Conservation (phyloP, 306 rosid species). For the Sechiopsis laciniata region DNA sequence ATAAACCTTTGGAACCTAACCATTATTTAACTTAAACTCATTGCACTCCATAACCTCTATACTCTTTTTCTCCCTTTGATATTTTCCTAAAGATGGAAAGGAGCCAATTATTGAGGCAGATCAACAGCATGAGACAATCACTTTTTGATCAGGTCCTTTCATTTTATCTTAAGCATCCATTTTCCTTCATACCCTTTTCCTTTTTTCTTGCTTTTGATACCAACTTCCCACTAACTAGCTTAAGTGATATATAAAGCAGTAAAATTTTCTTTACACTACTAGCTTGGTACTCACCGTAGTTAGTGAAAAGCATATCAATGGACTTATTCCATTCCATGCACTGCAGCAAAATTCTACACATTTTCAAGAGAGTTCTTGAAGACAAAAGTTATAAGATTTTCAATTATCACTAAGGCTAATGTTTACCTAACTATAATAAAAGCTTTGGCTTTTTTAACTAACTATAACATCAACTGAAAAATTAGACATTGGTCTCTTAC, state of each 20-base stretch:
- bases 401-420: neutral
- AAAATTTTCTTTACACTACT: neutral
- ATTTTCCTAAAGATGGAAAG: constrained; percentile 7
- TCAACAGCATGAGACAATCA: constrained; percentile 12
- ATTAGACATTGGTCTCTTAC: constrained; percentile 8
- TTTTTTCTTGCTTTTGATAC: neutral
- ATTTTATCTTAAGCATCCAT: neutral
- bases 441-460: neutral
- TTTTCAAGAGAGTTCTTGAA: neutral
- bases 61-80: neutral
- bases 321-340: constrained; percentile 3
- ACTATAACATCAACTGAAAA: neutral
- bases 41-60: neutral
- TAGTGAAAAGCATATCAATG: neutral
- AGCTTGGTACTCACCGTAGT: neutral
- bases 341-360: neutral
- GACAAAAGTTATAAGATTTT: neutral
- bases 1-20: neutral
- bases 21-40: neutral
- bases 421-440: neutral
- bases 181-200: neutral
- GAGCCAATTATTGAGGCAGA: constrained; percentile 6
- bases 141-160: constrained; percentile 15
- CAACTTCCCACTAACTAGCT: neutral
- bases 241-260: neutral